Percentiles rank a stretch among this genome's conserved stretches.
phyloP scores from a whole-genome alignment of 164 flowering plant genomes.

The Brasenia schreberi region DNA sequence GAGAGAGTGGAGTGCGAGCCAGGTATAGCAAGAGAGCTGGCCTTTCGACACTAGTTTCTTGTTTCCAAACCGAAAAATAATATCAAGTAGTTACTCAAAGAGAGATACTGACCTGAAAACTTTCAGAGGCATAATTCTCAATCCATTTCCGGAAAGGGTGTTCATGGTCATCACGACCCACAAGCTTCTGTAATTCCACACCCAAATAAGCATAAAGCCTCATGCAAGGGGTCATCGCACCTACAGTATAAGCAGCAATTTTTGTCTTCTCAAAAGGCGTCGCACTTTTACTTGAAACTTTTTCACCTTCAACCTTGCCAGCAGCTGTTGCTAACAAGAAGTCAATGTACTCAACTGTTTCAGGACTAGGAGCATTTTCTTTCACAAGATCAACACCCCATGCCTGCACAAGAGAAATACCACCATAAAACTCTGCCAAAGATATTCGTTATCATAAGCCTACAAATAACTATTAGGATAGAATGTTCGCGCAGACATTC shows the following conservation, averaged over 20 bases:
- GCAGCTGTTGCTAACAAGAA: slow-evolving; percentile 92
- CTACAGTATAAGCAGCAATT: slow-evolving; percentile 84
- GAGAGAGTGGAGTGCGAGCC: background rate
- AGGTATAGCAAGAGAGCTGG: background rate
- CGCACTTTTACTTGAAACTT: slow-evolving; percentile 72
- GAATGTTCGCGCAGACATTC: too few species aligned
- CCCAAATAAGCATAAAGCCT: slow-evolving; percentile 78
- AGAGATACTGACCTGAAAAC: slow-evolving; percentile 51
- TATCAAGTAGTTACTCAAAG: too few species aligned
- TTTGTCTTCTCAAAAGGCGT: slow-evolving; percentile 97
- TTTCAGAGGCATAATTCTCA: slow-evolving; percentile 49
- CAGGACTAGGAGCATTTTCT: slow-evolving; percentile 36
- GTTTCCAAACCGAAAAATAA: too few species aligned
- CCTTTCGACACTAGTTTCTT: background rate
- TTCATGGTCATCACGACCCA: slow-evolving; percentile 21
- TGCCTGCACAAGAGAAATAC: slow-evolving; percentile 39
- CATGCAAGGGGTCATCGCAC: slow-evolving; percentile 94
- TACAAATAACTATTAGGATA: too few species aligned
- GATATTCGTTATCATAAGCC: too few species aligned
- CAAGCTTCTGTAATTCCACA: slow-evolving; percentile 40
- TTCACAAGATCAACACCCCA: slow-evolving; percentile 53
- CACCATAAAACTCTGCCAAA: background rate
- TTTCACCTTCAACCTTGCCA: slow-evolving; percentile 83
- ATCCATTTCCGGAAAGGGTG: slow-evolving; percentile 80
- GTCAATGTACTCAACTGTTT: slow-evolving; percentile 59